A percentile compares a stretch with the other conserved stretches of the same genome.
Evolutionary conservation across 768 basidiomycete genomes (phyloP).

Genomic region (Paxillus ammoniavirescens): DNA sequence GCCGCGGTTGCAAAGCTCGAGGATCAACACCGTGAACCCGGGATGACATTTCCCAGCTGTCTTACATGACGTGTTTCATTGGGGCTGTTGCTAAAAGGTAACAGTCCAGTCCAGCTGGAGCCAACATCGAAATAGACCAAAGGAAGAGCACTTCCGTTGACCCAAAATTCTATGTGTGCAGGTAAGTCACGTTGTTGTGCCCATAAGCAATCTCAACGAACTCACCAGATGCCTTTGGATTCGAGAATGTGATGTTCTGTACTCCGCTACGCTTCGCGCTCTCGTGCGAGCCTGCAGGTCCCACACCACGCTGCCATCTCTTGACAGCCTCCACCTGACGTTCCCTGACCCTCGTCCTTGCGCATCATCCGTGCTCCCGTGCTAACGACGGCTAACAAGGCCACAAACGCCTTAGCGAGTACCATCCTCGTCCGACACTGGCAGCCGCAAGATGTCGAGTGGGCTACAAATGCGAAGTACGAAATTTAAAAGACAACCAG

Average conservation of each 20-base stretch:
- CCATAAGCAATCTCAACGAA: neutral
- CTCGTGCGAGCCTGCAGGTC: neutral
- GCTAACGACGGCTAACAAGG: conserved; percentile 9
- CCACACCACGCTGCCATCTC: conserved; percentile 27
- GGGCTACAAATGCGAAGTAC: no score
- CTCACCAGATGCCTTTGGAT: conserved; percentile 60
- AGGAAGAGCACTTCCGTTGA: conserved; percentile 64
- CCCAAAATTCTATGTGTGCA: conserved; percentile 57
- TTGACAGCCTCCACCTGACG: conserved; percentile 50
- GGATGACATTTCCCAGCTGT: neutral
- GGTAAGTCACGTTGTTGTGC: no score
- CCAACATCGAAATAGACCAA: conserved; percentile 72
- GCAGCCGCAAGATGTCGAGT: no score
- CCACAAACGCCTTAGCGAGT: conserved; percentile 2
- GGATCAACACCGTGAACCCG: neutral
- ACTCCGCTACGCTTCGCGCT: conserved; percentile 21
- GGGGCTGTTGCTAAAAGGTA: conserved; percentile 60
- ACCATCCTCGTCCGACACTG: conserved; percentile 9
- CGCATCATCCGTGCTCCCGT: conserved; percentile 21
- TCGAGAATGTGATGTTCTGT: conserved; percentile 72
- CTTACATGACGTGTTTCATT: conserved; percentile 68
- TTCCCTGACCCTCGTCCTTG: conserved; percentile 42
- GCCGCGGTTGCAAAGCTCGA: conserved; percentile 33
- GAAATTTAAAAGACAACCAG: no score
- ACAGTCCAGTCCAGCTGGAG: conserved; percentile 70